Percentiles rank a stretch among this genome's conserved stretches.
Conservation (phyloP, 2,329 filamentous ascomycete genomes). For the Orbilia ellipsospora region DNA sequence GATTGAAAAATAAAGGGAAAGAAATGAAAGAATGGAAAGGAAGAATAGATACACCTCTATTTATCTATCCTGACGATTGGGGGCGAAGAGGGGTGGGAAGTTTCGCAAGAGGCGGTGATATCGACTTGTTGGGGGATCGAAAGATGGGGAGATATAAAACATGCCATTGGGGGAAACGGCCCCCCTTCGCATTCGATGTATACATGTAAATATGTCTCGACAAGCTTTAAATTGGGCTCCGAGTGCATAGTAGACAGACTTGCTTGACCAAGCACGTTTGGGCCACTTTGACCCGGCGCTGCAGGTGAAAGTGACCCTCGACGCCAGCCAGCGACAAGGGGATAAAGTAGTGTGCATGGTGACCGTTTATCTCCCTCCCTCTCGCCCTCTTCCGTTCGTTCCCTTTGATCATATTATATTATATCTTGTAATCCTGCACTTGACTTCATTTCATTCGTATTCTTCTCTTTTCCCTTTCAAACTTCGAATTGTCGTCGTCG, state of each 20-base stretch:
- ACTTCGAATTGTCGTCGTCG: no score
- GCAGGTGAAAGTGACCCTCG: constrained; percentile 38
- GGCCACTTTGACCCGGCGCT: constrained; percentile 15
- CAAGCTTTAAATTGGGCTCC: not conserved
- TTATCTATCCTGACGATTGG: constrained; percentile 8
- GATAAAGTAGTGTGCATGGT: constrained; percentile 42
- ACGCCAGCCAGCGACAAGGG: constrained; percentile 44
- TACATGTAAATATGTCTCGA: not conserved
- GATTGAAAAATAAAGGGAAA: not conserved
- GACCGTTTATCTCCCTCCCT: constrained; percentile 21
- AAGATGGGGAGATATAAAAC: constrained; percentile 15
- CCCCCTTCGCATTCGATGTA: not conserved
- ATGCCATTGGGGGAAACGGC: not conserved
- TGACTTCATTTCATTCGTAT: not conserved
- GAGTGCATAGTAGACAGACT: not conserved
- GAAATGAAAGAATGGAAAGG: constrained; percentile 9
- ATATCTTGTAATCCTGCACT: no score
- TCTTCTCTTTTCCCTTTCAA: not conserved
- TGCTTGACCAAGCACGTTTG: not conserved
- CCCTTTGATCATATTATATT: not conserved
- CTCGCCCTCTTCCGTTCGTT: not conserved
- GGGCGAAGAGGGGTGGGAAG: constrained; percentile 1
- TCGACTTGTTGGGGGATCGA: not conserved
- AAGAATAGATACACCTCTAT: constrained; percentile 22
- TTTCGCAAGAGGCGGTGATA: not conserved